phyloP scores from a whole-genome alignment of 2,329 filamentous ascomycete species.

The Aureobasidium leucospermi region DNA sequence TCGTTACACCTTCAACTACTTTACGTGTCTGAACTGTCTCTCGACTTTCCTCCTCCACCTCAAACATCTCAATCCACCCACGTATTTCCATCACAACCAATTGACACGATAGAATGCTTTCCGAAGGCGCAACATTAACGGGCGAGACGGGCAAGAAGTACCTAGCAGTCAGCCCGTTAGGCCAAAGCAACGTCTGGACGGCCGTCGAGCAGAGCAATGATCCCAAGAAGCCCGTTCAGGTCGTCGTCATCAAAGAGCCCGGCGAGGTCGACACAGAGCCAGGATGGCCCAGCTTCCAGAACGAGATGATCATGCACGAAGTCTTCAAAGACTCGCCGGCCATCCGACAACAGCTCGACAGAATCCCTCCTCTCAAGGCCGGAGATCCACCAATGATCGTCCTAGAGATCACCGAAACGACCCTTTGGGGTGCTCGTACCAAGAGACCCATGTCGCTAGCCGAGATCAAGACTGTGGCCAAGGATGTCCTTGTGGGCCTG shows the following conservation, averaged over 20 bases:
- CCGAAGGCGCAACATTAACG: conserved; percentile 19
- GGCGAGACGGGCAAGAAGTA: conserved; percentile 23
- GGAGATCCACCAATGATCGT: conserved; percentile 21
- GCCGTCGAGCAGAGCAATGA: conserved; percentile 18
- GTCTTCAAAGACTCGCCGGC: conserved; percentile 20
- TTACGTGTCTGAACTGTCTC: conserved; percentile 1
- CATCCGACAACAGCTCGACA: conserved; percentile 23
- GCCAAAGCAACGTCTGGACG: conserved; percentile 25
- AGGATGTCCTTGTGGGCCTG: conserved; percentile 21
- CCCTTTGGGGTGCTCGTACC: conserved; percentile 22
- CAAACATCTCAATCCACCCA: neutral
- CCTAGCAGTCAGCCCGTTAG: conserved; percentile 22
- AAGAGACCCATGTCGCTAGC: conserved; percentile 21
- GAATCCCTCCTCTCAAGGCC: conserved; percentile 18
- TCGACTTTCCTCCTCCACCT: neutral
- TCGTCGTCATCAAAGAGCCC: conserved; percentile 24
- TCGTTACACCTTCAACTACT: neutral
- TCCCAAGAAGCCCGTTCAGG: conserved; percentile 10
- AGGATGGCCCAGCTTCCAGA: conserved; percentile 21
- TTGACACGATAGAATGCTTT: conserved; percentile 8
- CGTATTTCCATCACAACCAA: neutral
- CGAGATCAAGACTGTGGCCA: conserved; percentile 20
- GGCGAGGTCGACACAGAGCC: conserved; percentile 16
- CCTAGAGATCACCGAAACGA: conserved; percentile 22
- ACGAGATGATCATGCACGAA: conserved; percentile 27